These are phyloP conservation scores for Vitis hybrid DNA, from an alignment of 177 flowering plant genomes.

Conservation along the genomic window DNA sequence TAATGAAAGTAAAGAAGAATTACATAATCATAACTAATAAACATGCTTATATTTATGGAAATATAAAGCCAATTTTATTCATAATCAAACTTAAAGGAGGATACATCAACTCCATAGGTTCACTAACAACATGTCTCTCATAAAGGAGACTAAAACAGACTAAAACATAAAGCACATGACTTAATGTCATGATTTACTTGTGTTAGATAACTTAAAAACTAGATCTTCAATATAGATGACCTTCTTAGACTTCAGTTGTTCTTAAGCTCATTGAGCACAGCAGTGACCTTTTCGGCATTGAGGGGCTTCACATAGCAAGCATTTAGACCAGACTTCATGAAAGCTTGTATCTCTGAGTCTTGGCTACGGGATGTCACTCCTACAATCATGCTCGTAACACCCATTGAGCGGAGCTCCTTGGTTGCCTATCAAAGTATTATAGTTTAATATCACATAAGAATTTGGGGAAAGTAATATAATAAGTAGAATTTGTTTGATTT, in stretches of 20 bases:
- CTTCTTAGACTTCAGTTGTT: neutral
- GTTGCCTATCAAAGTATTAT: constrained; percentile 11
- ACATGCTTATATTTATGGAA: neutral
- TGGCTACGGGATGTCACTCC: constrained; percentile 9
- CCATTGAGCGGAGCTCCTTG: constrained; percentile 7
- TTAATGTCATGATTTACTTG: neutral
- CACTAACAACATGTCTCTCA: no score
- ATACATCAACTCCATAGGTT: no score
- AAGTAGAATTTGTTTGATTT: neutral
- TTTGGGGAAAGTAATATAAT: neutral
- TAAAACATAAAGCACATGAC: no score
- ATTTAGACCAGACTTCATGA: constrained; percentile 12
- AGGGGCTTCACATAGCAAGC: constrained; percentile 12
- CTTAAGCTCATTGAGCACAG: neutral
- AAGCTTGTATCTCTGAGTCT: constrained; percentile 6
- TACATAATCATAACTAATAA: no score
- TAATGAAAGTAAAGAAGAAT: no score
- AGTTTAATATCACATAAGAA: neutral
- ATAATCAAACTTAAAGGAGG: no score
- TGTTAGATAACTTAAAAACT: neutral
- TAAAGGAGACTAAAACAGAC: no score
- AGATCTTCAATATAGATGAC: no score
- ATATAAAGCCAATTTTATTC: no score
- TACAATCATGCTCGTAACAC: constrained; percentile 11
- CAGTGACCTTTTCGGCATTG: neutral